Conservation (phyloP, 1,284 basidiomycete species). For the Ceratobasidium sp. region DNA sequence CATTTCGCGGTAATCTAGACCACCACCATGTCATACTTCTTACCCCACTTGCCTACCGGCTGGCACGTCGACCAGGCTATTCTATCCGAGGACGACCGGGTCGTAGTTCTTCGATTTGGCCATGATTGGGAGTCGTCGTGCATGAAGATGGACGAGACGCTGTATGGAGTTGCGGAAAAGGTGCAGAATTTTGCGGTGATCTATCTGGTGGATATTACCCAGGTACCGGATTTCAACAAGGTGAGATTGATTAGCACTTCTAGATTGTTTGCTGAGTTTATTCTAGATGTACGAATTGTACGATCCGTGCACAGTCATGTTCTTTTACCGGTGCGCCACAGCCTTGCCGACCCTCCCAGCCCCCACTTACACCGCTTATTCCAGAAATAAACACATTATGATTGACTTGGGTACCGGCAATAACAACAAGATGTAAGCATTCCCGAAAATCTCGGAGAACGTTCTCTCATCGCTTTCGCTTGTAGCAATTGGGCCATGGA, state of each 20-base stretch:
- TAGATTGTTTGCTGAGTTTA: not conserved
- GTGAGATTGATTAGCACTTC: slow-evolving; percentile 54
- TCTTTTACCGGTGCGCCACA: slow-evolving; percentile 84
- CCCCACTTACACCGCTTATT: slow-evolving; percentile 21
- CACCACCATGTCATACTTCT: slow-evolving; percentile 61
- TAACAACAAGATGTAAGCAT: slow-evolving; percentile 95
- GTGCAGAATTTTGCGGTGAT: slow-evolving; percentile 99
- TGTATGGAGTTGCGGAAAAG: slow-evolving; percentile 91
- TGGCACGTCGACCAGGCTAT: slow-evolving; percentile 99
- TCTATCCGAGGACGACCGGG: slow-evolving; percentile 94
- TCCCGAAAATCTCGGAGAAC: not conserved
- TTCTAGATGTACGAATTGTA: slow-evolving; percentile 91
- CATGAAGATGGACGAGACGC: slow-evolving; percentile 99
- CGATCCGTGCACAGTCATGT: slow-evolving; percentile 96
- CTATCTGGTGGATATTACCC: slow-evolving; percentile 94
- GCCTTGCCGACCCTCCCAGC: slow-evolving; percentile 18
- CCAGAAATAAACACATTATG: slow-evolving; percentile 99
- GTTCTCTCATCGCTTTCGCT: slow-evolving; percentile 6
- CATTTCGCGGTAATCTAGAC: not conserved
- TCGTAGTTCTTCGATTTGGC: slow-evolving; percentile 95
- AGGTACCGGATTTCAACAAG: slow-evolving; percentile 99
- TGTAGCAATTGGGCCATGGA: slow-evolving; percentile 95
- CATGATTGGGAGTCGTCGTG: slow-evolving; percentile 95
- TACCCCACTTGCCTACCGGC: slow-evolving; percentile 90
- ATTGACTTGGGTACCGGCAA: slow-evolving; percentile 99